Percentiles rank a stretch among this genome's conserved stretches.
These are phyloP conservation scores for Gastrolobium bilobum DNA, from an alignment of 306 rosid species.

Conservation along the genomic window DNA sequence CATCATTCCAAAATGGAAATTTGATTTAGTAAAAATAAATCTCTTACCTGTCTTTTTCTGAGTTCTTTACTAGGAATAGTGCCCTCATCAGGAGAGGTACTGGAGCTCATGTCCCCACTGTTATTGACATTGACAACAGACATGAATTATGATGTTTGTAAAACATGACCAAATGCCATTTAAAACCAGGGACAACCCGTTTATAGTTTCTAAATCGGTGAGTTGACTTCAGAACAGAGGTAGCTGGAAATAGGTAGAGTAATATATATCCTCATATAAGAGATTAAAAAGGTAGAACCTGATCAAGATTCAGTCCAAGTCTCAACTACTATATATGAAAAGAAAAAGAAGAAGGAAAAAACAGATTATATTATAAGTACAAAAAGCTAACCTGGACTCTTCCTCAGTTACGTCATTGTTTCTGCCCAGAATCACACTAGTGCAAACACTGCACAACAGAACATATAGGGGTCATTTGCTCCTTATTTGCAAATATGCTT, in stretches of 20 bases:
- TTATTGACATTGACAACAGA: constrained; percentile 49
- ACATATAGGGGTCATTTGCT: constrained; percentile 37
- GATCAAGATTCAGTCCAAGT: constrained; percentile 20
- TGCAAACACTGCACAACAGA: constrained; percentile 79
- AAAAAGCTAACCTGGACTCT: constrained; percentile 79
- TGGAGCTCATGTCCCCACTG: constrained; percentile 79
- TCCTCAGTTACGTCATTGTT: constrained; percentile 75
- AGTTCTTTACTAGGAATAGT: constrained; percentile 72
- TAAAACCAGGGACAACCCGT: constrained; percentile 29
- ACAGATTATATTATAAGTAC: constrained; percentile 31
- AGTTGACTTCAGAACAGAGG: constrained; percentile 25
- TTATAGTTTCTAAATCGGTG: constrained; percentile 8
- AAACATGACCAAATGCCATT: constrained; percentile 22
- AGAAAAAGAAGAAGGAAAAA: neutral
- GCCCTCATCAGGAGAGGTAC: constrained; percentile 63
- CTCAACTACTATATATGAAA: constrained; percentile 24
- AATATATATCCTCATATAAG: neutral
- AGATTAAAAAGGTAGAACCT: neutral
- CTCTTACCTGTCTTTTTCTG: constrained; percentile 83
- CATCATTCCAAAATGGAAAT: constrained; percentile 40
- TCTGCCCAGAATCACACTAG: constrained; percentile 83
- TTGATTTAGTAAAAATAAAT: constrained; percentile 28
- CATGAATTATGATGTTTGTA: constrained; percentile 33
- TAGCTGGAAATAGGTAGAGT: constrained; percentile 2
- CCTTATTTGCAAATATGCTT: constrained; percentile 28